phyloP scores from a whole-genome alignment of 208 protist genomes.

The Leptomonas pyrrhocoris region DNA sequence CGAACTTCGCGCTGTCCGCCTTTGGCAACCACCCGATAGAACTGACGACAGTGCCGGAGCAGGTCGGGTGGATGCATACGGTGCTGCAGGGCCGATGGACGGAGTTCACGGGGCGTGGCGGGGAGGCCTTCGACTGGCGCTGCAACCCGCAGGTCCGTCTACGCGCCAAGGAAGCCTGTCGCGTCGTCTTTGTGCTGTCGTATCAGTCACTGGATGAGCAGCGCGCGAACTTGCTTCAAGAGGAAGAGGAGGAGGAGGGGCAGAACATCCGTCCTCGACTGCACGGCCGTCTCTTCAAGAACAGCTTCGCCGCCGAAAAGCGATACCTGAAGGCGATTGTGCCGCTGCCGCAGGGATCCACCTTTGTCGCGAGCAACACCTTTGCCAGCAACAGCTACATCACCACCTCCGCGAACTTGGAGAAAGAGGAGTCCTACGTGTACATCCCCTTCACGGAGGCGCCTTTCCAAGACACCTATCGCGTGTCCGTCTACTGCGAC shows the following conservation, averaged over 20 bases:
- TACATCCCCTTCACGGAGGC: constrained; percentile 90
- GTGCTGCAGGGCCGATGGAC: constrained; percentile 83
- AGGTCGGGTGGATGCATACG: constrained; percentile 88
- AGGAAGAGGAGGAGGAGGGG: constrained; percentile 77
- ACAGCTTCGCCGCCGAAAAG: constrained; percentile 69
- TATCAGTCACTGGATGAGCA: constrained; percentile 82
- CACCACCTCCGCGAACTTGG: constrained; percentile 73
- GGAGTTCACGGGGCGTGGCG: constrained; percentile 82
- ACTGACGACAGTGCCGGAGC: constrained; percentile 81
- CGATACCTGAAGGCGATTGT: constrained; percentile 88
- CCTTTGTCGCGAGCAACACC: constrained; percentile 87
- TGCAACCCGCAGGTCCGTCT: constrained; percentile 86
- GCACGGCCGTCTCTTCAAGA: constrained; percentile 88
- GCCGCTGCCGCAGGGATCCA: constrained; percentile 84
- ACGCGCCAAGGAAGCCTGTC: constrained; percentile 64
- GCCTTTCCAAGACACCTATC: constrained; percentile 77
- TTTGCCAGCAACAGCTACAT: constrained; percentile 90
- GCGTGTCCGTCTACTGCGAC: constrained; percentile 89
- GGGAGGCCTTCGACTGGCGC: constrained; percentile 88
- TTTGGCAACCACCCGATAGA: constrained; percentile 85
- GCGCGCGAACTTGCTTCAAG: constrained; percentile 29
- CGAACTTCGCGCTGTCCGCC: constrained; percentile 84
- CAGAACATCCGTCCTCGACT: constrained; percentile 78
- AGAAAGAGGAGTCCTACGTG: constrained; percentile 70
- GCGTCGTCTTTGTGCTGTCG: constrained; percentile 85